Percentiles rank a stretch among this genome's conserved stretches.
Conservation (phyloP, 345 rosid genomes). For the Murraya paniculata region DNA sequence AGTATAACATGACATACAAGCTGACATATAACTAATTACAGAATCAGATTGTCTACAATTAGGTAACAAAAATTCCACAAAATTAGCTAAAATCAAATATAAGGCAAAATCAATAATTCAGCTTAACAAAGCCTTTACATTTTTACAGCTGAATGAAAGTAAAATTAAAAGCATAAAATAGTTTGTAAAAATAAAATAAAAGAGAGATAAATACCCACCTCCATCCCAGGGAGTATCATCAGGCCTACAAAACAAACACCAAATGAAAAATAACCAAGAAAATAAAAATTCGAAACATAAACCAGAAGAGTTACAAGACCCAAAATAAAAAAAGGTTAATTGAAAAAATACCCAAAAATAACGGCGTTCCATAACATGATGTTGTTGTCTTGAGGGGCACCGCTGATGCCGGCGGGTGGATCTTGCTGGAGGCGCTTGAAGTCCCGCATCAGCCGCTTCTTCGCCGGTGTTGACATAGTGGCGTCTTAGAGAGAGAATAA, state of each 20-base stretch:
- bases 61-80: background rate
- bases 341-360: conserved; percentile 47
- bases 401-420: conserved; percentile 69
- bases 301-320: background rate
- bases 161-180: background rate
- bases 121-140: background rate
- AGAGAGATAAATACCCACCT: conserved; percentile 25
- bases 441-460: conserved; percentile 76
- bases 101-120: background rate
- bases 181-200: too few relatives aligned
- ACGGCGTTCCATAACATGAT: conserved; percentile 72
- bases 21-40: too few relatives aligned
- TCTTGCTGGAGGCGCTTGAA: conserved; percentile 72
- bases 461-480: conserved; percentile 61
- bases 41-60: background rate
- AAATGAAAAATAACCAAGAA: background rate
- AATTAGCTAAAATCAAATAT: background rate
- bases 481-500: background rate
- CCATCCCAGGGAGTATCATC: conserved; percentile 73
- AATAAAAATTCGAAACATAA: conserved; percentile 2
- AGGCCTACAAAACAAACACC: conserved; percentile 36
- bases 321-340: background rate
- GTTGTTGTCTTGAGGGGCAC: conserved; percentile 63
- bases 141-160: background rate
- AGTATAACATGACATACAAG: background rate